Conservation (phyloP, 2,329 filamentous ascomycete genomes). For the Aspergillus sclerotialis region DNA sequence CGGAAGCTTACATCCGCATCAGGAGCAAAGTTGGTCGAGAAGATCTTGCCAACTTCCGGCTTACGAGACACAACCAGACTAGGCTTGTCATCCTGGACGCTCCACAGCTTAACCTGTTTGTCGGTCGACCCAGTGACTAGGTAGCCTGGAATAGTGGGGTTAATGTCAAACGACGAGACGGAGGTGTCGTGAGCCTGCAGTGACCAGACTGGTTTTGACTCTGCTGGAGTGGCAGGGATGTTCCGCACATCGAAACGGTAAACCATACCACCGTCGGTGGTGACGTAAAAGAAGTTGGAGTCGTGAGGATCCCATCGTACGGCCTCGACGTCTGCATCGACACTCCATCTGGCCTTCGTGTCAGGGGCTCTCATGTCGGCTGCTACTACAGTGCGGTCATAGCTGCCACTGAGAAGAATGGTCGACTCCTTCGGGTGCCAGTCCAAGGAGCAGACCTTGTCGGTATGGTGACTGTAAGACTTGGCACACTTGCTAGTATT, state of each 20-base stretch:
- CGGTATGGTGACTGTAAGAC: conserved; percentile 91
- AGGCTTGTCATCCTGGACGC: conserved; percentile 71
- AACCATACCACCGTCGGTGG: conserved; percentile 83
- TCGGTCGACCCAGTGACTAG: conserved; percentile 90
- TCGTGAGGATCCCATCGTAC: conserved; percentile 92
- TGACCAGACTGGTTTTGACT: conserved; percentile 84
- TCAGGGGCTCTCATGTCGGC: conserved; percentile 93
- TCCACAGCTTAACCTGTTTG: conserved; percentile 96
- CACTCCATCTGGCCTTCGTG: conserved; percentile 78
- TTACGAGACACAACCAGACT: conserved; percentile 88
- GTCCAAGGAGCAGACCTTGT: conserved; percentile 93
- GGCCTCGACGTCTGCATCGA: conserved; percentile 91
- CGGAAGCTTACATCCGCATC: conserved; percentile 88
- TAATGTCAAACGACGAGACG: conserved; percentile 87
- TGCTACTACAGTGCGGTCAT: conserved; percentile 89
- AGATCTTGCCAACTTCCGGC: conserved; percentile 89
- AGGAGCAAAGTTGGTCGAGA: conserved; percentile 82
- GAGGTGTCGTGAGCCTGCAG: conserved; percentile 92
- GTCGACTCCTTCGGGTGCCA: conserved; percentile 89
- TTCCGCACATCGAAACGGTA: conserved; percentile 86
- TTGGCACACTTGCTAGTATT: conserved; percentile 89
- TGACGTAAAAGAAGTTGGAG: conserved; percentile 88
- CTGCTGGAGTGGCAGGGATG: conserved; percentile 62
- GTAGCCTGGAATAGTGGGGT: conserved; percentile 81
- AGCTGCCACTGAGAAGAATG: conserved; percentile 83